A percentile compares a stretch with the other conserved stretches of the same genome.
phyloP scores from a whole-genome alignment of 331 rosid genomes.

The Malus hybrid region DNA sequence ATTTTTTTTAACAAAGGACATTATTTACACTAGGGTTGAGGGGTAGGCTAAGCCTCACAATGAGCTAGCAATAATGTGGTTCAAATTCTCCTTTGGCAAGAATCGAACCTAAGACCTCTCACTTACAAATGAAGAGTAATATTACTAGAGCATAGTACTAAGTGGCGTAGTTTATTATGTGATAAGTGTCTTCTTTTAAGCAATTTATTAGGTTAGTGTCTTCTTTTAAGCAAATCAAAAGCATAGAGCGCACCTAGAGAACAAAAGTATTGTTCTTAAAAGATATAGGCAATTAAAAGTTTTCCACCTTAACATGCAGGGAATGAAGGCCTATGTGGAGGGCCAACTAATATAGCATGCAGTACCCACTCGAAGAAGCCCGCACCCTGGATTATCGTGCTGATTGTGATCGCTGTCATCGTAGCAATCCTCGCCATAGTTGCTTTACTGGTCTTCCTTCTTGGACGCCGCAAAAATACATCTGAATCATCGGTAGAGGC shows the following conservation, averaged over 20 bases:
- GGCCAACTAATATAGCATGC: constrained; percentile 41
- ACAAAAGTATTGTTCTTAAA: neutral
- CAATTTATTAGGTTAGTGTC: too few relatives aligned
- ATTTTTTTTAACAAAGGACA: too few relatives aligned
- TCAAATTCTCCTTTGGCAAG: too few relatives aligned
- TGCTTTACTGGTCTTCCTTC: constrained; percentile 16
- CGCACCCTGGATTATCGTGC: constrained; percentile 20
- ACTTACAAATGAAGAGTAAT: too few relatives aligned
- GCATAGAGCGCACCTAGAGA: neutral
- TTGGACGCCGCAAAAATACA: constrained; percentile 17
- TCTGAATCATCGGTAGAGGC: constrained; percentile 18
- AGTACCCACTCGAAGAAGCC: constrained; percentile 3
- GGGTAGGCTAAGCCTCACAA: too few relatives aligned
- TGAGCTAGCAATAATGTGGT: too few relatives aligned
- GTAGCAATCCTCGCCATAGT: constrained; percentile 39
- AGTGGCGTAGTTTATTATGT: neutral
- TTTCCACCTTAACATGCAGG: constrained; percentile 31
- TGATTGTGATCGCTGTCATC: constrained; percentile 33
- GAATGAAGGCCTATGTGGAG: constrained; percentile 64
- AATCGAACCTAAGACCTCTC: too few relatives aligned
- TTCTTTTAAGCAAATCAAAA: neutral
- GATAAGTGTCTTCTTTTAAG: neutral
- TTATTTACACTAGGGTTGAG: too few relatives aligned
- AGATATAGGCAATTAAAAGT: neutral
- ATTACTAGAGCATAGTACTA: too few relatives aligned